These are phyloP conservation scores for Ambrosia trifida DNA, from an alignment of 129 eudicot genomes.

Conservation along the genomic window DNA sequence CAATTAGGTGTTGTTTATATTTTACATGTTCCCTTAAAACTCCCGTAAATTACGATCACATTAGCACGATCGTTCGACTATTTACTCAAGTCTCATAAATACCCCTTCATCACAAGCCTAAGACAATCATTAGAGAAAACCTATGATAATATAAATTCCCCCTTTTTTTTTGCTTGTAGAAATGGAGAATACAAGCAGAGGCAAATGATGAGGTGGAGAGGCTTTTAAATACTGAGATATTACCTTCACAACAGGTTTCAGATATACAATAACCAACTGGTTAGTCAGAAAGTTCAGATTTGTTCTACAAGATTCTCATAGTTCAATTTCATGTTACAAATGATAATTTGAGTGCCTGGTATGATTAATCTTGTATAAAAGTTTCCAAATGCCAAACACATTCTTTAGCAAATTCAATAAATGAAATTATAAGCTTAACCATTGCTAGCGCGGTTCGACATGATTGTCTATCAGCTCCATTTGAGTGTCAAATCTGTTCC, in stretches of 20 bases:
- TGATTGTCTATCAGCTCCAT: too few species aligned
- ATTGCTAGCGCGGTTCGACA: too few species aligned
- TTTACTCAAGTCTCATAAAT: constrained; percentile 5
- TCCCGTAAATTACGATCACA: too few species aligned
- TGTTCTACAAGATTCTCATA: neutral
- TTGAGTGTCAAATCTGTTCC: constrained; percentile 14
- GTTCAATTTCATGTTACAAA: neutral
- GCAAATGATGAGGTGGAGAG: constrained; percentile 97
- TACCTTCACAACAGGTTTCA: constrained; percentile 46
- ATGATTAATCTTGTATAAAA: constrained; percentile 17
- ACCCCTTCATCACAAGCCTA: neutral
- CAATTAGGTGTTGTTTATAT: too few species aligned
- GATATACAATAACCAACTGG: constrained; percentile 37
- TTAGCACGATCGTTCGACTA: too few species aligned
- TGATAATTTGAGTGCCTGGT: neutral
- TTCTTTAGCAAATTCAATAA: constrained; percentile 27
- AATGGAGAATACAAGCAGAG: constrained; percentile 92
- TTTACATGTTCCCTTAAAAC: neutral
- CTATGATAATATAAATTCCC: constrained; percentile 10
- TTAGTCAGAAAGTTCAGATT: neutral
- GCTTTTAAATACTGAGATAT: constrained; percentile 66
- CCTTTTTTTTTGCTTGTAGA: constrained; percentile 35
- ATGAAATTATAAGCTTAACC: neutral
- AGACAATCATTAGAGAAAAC: neutral
- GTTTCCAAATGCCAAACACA: neutral